These are phyloP conservation scores for Sporobolomyces phaffii DNA, from an alignment of 768 basidiomycete genomes.

Conservation along the genomic window DNA sequence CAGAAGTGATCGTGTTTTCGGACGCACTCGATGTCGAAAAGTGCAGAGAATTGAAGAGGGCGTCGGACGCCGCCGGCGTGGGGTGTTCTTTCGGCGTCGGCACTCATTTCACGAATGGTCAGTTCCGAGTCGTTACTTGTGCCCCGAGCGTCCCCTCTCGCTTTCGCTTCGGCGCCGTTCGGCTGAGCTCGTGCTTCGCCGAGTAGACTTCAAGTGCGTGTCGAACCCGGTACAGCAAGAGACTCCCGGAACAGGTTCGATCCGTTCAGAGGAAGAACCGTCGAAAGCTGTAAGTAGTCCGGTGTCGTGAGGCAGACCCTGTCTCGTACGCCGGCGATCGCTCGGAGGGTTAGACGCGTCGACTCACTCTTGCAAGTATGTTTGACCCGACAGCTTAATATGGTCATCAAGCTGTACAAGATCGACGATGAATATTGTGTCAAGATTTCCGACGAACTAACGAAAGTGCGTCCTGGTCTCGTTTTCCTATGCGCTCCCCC, in stretches of 20 bases:
- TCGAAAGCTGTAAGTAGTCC: conserved; percentile 56
- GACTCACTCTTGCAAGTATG: neutral
- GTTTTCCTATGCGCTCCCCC: neutral
- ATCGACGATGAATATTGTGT: conserved; percentile 71
- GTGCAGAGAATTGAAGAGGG: conserved; percentile 62
- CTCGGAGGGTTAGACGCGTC: too few species aligned
- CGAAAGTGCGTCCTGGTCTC: conserved; percentile 55
- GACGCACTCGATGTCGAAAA: conserved; percentile 70
- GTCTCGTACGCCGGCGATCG: too few species aligned
- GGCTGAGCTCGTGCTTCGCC: neutral
- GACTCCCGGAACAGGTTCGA: conserved; percentile 46
- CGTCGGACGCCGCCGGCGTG: conserved; percentile 69
- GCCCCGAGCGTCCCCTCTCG: too few species aligned
- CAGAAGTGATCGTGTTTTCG: conserved; percentile 69
- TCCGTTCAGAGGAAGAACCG: conserved; percentile 48
- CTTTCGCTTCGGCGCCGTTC: too few species aligned
- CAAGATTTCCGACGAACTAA: conserved; percentile 88
- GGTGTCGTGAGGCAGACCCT: too few species aligned
- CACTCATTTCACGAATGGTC: conserved; percentile 59
- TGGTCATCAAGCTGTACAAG: conserved; percentile 83
- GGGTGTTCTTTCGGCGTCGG: conserved; percentile 82
- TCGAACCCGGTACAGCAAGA: conserved; percentile 39
- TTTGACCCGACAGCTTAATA: conserved; percentile 56
- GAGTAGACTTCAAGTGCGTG: conserved; percentile 30
- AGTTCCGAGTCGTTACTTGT: too few species aligned